Evolutionary conservation across 2,329 filamentous ascomycete species (phyloP).

Genomic region (Hortaea werneckii): DNA sequence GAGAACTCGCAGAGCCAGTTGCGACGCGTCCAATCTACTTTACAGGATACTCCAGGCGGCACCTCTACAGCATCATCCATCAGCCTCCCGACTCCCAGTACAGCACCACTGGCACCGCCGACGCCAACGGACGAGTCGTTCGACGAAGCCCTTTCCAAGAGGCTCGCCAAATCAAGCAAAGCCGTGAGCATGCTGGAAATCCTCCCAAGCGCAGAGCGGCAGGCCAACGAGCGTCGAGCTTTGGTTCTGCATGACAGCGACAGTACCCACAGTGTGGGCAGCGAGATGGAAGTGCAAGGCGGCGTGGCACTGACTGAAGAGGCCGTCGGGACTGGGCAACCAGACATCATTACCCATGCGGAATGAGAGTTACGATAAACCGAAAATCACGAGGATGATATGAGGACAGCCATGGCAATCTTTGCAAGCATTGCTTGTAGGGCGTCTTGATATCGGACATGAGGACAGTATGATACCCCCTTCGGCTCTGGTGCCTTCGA

Average conservation of each 20-base stretch:
- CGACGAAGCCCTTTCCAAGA: constrained; percentile 7
- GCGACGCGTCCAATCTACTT: constrained; percentile 7
- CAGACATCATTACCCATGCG: constrained; percentile 20
- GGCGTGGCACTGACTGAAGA: constrained; percentile 50
- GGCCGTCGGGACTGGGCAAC: constrained; percentile 38
- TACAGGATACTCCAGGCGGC: constrained; percentile 15
- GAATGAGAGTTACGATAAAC: not conserved
- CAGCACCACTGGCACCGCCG: constrained; percentile 9
- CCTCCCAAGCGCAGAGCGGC: not conserved
- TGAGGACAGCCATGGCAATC: too few species aligned
- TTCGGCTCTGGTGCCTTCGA: too few species aligned
- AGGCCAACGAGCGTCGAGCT: not conserved
- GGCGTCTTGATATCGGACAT: too few species aligned
- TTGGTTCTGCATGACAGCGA: constrained; percentile 3
- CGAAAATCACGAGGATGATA: not conserved
- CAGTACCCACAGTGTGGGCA: constrained; percentile 12
- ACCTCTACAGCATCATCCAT: constrained; percentile 22
- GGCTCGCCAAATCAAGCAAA: constrained; percentile 9
- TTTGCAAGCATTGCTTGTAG: too few species aligned
- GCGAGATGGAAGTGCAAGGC: constrained; percentile 38
- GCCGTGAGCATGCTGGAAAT: constrained; percentile 8
- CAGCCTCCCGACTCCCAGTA: constrained; percentile 19
- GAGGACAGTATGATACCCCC: too few species aligned
- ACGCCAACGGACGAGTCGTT: constrained; percentile 9
- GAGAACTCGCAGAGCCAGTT: constrained; percentile 12